phyloP scores from a whole-genome alignment of 2,329 filamentous ascomycete genomes.

The Pseudogymnoascus sp. region DNA sequence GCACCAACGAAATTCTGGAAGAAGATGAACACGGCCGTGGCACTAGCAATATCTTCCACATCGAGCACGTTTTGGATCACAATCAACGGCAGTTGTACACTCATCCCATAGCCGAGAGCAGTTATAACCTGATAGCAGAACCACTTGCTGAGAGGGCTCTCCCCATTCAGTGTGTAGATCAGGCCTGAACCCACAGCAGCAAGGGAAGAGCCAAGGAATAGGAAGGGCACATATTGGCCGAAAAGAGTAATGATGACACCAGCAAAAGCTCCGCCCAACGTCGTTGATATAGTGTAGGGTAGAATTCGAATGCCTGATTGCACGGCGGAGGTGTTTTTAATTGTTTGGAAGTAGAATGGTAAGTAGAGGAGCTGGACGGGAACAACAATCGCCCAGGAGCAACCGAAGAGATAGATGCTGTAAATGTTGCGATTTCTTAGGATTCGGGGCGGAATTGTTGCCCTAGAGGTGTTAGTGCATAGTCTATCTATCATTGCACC shows the following conservation, averaged over 20 bases:
- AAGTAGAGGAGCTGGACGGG: slow-evolving; percentile 31
- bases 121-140: slow-evolving; percentile 22
- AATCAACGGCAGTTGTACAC: slow-evolving; percentile 21
- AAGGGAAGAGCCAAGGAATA: slow-evolving; percentile 21
- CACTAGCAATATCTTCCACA: slow-evolving; percentile 43
- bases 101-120: slow-evolving; percentile 12
- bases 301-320: slow-evolving; percentile 32
- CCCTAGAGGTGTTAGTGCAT: background rate
- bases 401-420: slow-evolving; percentile 25
- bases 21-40: slow-evolving; percentile 48
- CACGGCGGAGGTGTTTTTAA: slow-evolving; percentile 34
- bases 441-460: slow-evolving; percentile 29
- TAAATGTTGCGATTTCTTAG: slow-evolving; percentile 30
- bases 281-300: slow-evolving; percentile 27
- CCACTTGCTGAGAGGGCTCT: slow-evolving; percentile 32
- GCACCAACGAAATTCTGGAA: slow-evolving; percentile 60
- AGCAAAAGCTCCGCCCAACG: slow-evolving; percentile 25
- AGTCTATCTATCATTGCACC: background rate
- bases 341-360: slow-evolving; percentile 40
- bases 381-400: slow-evolving; percentile 26
- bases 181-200: slow-evolving; percentile 35
- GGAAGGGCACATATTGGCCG: slow-evolving; percentile 25
- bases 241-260: slow-evolving; percentile 28
- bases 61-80: slow-evolving; percentile 45
- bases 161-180: slow-evolving; percentile 30